These are phyloP conservation scores for Syzygium jambos DNA, from an alignment of 345 rosid species.

Conservation along the genomic window DNA sequence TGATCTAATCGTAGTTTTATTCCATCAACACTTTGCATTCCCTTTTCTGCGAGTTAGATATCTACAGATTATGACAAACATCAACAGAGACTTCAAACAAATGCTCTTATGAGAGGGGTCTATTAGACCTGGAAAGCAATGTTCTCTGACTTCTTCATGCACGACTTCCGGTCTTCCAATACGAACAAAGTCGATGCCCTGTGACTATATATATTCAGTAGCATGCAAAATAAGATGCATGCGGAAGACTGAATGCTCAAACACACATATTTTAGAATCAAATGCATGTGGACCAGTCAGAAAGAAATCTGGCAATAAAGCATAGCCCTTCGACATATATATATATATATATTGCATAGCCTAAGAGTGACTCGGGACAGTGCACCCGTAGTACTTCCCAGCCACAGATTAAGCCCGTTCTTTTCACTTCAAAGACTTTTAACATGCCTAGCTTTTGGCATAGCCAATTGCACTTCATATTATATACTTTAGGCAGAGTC, in stretches of 20 bases:
- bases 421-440: not conserved
- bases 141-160: slow-evolving; percentile 64
- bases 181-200: slow-evolving; percentile 85
- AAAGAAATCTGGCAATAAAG: not conserved
- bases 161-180: slow-evolving; percentile 87
- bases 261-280: not conserved
- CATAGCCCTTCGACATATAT: not conserved
- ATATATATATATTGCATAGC: not conserved
- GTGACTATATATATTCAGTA: not conserved
- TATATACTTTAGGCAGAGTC: not conserved
- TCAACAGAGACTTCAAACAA: not conserved
- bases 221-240: not conserved
- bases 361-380: not conserved
- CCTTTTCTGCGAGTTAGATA: slow-evolving; percentile 34
- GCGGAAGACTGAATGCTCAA: not conserved
- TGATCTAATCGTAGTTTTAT: slow-evolving; percentile 57
- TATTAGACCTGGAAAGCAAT: slow-evolving; percentile 67
- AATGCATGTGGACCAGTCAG: not conserved
- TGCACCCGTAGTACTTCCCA: not conserved
- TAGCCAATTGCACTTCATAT: not conserved
- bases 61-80: slow-evolving; percentile 1
- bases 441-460: not conserved
- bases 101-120: not conserved
- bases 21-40: slow-evolving; percentile 48
- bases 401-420: not conserved